These are phyloP conservation scores for Suhomyces guaymorum DNA, from an alignment of 1,139 yeast genomes.

Conservation along the genomic window DNA sequence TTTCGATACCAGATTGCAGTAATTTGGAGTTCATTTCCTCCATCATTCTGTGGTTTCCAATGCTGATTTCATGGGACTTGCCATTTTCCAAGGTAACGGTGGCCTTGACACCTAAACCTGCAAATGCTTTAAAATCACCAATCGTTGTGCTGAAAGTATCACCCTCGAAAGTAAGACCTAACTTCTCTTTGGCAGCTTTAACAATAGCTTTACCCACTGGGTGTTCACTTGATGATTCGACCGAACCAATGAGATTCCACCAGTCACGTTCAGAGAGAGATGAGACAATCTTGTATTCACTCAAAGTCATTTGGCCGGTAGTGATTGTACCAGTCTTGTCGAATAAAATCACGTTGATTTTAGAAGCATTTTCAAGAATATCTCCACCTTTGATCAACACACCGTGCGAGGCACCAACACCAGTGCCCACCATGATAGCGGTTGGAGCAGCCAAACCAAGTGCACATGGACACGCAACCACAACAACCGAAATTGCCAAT, in stretches of 20 bases:
- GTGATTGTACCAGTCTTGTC: conserved; percentile 98
- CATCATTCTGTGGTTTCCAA: conserved; percentile 62
- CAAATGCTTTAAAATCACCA: conserved; percentile 48
- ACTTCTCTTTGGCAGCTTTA: conserved; percentile 27
- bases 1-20: conserved; percentile 8
- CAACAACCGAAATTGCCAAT: conserved; percentile 88
- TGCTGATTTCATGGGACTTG: conserved; percentile 34
- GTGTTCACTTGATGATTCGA: conserved; percentile 80
- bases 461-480: conserved; percentile 98
- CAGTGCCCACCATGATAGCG: conserved; percentile 98
- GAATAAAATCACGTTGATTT: conserved; percentile 69
- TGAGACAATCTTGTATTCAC: conserved; percentile 21
- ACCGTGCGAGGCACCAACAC: conserved; percentile 89
- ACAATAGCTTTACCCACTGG: conserved; percentile 79
- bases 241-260: conserved; percentile 63
- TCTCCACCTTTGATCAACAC: conserved; percentile 93
- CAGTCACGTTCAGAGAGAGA: conserved; percentile 22
- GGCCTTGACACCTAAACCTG: conserved; percentile 76
- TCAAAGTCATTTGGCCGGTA: conserved; percentile 72
- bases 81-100: conserved; percentile 27
- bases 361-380: conserved; percentile 71
- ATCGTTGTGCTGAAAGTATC: conserved; percentile 34
- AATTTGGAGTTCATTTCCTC: conserved; percentile 22
- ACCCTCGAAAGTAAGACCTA: conserved; percentile 34
- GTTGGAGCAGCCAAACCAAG: conserved; percentile 97